Base-by-base conservation (phyloP, 2,329 filamentous ascomycete genomes). In the Mycosphaerella sp. region DNA sequence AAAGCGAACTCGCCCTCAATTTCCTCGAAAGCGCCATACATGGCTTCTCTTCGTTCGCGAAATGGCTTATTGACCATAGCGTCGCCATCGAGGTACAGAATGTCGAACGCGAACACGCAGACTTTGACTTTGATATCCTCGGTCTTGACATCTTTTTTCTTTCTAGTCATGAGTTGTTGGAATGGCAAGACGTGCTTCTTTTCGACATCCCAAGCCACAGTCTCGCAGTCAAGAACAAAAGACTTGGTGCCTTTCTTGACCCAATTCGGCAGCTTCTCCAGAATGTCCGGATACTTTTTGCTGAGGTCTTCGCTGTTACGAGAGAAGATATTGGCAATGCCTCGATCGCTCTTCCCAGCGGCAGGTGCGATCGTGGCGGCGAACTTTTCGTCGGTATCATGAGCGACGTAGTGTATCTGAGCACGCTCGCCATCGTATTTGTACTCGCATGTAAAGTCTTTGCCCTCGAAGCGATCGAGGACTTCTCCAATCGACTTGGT, bases 401-500 rank as follows among this genome's bases (percentile, higher is more conserved):
- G 88, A 4, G 91, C 85, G 32, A 97, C 89, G 63, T 95, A 98
- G 69, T 98, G 93, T 48, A 98, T 97, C 69, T 98, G 93, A n/a
- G 93, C 93, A 68, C 93, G 81, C 72, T 98, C 93, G 46, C 93
- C 93, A 65, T 98, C 93, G 67, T 98, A 98, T 72, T 98, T 98
- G 78, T 95, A 98, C 70, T 98, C 93, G 73, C 93, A 98, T 1
- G 93, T 97, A 66, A 98, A 98, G 26, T 86, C 87, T 68, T 95
- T 93, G 59, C 87, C 84, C 69, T 97, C 93, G 62, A 98, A 98
- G 4, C 93, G 87, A 71, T 98, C 92, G 9, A 98, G 79, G 0
- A 98, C 93, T 73, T 98, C 93, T 0, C 91, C 95, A 64, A 98
- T 96, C 4, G 93, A 91, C 71, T 98, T 98, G 8, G 93, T 98